A percentile compares a stretch with the other conserved stretches of the same genome.
These are phyloP conservation scores for Collybiopsis confluens DNA, from an alignment of 768 basidiomycete genomes.

Conservation along the genomic window DNA sequence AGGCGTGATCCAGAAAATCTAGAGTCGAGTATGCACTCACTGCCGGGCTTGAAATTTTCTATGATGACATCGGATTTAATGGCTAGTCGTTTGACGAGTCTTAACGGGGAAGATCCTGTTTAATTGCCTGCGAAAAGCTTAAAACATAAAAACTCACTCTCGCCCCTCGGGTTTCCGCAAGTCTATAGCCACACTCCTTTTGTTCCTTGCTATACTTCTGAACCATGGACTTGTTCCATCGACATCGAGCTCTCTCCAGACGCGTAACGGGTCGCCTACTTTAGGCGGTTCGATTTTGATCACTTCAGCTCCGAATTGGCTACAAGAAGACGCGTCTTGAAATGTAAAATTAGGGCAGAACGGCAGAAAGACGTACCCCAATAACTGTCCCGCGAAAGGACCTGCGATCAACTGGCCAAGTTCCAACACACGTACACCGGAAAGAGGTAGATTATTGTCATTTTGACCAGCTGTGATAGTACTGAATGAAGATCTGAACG, in stretches of 20 bases:
- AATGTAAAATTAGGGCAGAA: background rate
- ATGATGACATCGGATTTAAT: constrained; percentile 61
- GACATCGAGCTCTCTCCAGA: constrained; percentile 67
- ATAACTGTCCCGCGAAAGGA: constrained; percentile 68
- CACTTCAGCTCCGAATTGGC: constrained; percentile 69
- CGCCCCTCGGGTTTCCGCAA: constrained; percentile 54
- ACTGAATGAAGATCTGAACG: background rate
- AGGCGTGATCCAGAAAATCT: background rate
- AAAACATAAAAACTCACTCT: constrained; percentile 28
- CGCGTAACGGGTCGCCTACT: constrained; percentile 61
- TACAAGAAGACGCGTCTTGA: constrained; percentile 18
- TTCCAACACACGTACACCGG: constrained; percentile 63
- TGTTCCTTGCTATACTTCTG: constrained; percentile 65
- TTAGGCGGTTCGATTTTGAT: constrained; percentile 69
- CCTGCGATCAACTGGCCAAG: constrained; percentile 71
- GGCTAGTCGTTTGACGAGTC: constrained; percentile 58
- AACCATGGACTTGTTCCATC: constrained; percentile 77
- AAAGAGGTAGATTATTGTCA: constrained; percentile 43
- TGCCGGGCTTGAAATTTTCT: constrained; percentile 75
- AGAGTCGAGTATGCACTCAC: constrained; percentile 30
- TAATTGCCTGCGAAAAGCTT: background rate
- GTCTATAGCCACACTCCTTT: constrained; percentile 71
- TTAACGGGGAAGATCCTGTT: constrained; percentile 18
- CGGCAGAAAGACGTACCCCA: constrained; percentile 41
- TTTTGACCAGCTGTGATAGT: constrained; percentile 14